These are phyloP conservation scores for Trametes gibbosa DNA, from an alignment of 768 basidiomycete species.

Conservation along the genomic window DNA sequence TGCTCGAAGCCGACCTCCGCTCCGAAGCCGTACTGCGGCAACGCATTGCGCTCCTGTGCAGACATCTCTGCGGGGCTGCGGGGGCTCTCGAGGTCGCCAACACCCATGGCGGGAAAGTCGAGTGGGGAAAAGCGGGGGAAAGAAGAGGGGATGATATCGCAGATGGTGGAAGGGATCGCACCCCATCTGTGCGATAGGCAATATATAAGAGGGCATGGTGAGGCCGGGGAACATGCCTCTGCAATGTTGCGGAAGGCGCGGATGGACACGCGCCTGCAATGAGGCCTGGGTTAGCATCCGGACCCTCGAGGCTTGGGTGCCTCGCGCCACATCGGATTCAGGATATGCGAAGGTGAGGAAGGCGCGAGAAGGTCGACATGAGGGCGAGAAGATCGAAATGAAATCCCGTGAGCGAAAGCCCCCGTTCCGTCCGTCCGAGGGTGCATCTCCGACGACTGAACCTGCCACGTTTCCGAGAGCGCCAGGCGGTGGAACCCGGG, in stretches of 20 bases:
- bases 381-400: conserved; percentile 10
- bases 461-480: neutral
- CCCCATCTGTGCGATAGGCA: conserved; percentile 11
- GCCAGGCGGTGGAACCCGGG: neutral
- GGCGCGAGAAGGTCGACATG: conserved; percentile 6
- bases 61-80: conserved; percentile 7
- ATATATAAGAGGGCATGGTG: neutral
- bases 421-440: conserved; percentile 8
- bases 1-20: conserved; percentile 58
- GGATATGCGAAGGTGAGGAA: neutral
- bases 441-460: neutral
- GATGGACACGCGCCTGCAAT: conserved; percentile 12
- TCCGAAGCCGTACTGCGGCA: conserved; percentile 76
- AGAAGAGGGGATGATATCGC: conserved; percentile 8
- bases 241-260: conserved; percentile 16
- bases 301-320: conserved; percentile 12
- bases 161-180: conserved; percentile 18
- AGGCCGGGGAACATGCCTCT: conserved; percentile 9
- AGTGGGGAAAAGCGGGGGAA: neutral
- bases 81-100: conserved; percentile 5
- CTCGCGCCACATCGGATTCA: conserved; percentile 4
- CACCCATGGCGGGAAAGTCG: conserved; percentile 6
- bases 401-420: conserved; percentile 1
- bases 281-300: conserved; percentile 18
- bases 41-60: conserved; percentile 26